Evolutionary conservation across 73 alveolate species (phyloP), one percentile per base, ranked within the genome.

Genomic region (Symbiodinium natans): DNA sequence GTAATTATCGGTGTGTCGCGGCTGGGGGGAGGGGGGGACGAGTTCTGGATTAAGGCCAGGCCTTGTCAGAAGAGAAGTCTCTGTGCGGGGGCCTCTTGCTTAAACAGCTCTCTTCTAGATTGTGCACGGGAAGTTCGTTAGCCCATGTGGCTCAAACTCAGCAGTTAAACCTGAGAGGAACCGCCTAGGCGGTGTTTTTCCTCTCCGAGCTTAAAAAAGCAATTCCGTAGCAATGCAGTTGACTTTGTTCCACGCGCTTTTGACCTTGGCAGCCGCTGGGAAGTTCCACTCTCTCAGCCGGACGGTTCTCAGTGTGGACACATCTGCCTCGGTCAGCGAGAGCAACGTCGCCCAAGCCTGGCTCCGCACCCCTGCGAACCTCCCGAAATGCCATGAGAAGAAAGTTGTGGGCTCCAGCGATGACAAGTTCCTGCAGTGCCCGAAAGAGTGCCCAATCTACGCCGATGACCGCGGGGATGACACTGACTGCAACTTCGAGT

Each of bases 391-490:
- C 31, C 84, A 74, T 43, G 84, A 74, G 15, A 74, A 74, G 84
- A 74, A 74, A 43, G 43, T 74, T 29, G 84, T 74, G 84, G 42
- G 42, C 41, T 74, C 84, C 84, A 15, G 42, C 11, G 40, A n/a
- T 33, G 84, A 74, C 84, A 74, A 74, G 42, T 33, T 74, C 42
- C 43, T 74, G 84, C 84, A 33, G 43, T 33, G 43, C 42, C 43
- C 43, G 48, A 15, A n/a, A 43, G 84, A 74, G 84, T 74, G 84
- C 84, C 84, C 84, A 13, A 34, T 74, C 42, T 74, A 74, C 31
- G 84, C 84, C 43, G 84, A 74, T 74, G 84, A 74, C 42, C 84
- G 84, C 11, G 84, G 31, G 31, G 84, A 74, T 74, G 84, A 43
- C 4, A 29, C 31, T 1, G 84, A 74, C 84, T 74, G 84, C 84